phyloP scores from a whole-genome alignment of 345 rosid genomes.

The Melaleuca quinquenervia region DNA sequence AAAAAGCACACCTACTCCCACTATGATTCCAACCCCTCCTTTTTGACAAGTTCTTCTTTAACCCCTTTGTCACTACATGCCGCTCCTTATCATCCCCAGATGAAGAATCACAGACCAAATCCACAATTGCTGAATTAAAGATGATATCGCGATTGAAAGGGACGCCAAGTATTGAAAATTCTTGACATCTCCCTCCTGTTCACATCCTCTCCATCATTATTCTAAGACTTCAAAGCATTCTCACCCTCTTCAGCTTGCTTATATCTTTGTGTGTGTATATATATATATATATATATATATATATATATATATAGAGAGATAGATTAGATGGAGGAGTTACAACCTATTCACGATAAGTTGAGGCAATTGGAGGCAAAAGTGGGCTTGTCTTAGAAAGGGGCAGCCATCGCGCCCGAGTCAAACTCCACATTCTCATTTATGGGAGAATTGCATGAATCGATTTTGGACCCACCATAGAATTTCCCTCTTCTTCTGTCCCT shows the following conservation, averaged over 20 bases:
- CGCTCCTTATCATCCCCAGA: neutral
- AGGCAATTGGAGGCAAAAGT: neutral
- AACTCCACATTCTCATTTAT: neutral
- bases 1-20: slow-evolving; percentile 1
- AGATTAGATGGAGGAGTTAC: neutral
- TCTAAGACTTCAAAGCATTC: neutral
- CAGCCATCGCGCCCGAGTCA: neutral
- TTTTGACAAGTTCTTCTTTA: neutral
- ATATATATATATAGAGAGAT: neutral
- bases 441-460: neutral
- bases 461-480: neutral
- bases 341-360: neutral
- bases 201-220: neutral
- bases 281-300: no score
- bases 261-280: no score
- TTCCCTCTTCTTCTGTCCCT: no score
- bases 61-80: neutral
- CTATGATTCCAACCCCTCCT: neutral
- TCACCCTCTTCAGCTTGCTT: neutral
- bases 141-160: neutral
- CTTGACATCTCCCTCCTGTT: neutral
- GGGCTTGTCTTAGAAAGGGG: neutral
- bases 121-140: neutral
- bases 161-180: neutral
- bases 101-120: neutral